These are phyloP conservation scores for Naganishia friedmannii DNA, from an alignment of 768 basidiomycete species.

Conservation along the genomic window DNA sequence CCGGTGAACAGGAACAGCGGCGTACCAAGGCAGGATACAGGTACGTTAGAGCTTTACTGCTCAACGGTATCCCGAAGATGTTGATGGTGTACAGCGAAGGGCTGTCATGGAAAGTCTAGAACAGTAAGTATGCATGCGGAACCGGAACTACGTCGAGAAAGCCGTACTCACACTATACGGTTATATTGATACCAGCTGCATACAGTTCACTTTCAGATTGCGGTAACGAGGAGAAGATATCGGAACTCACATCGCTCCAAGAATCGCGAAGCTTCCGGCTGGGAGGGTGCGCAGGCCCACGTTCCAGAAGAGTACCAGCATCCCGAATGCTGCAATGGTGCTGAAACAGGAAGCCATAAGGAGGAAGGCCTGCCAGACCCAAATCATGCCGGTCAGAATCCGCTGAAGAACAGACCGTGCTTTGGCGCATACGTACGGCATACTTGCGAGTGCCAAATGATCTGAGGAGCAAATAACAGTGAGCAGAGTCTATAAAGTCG, in stretches of 20 bases:
- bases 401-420: background rate
- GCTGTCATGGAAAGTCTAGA: background rate
- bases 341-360: conserved; percentile 66
- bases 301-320: conserved; percentile 65
- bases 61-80: conserved; percentile 24
- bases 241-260: conserved; percentile 58
- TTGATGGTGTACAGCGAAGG: conserved; percentile 29
- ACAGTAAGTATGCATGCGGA: background rate
- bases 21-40: conserved; percentile 21
- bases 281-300: conserved; percentile 69
- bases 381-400: background rate
- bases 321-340: conserved; percentile 66
- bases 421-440: conserved; percentile 57
- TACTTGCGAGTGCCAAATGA: conserved; percentile 83
- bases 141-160: background rate
- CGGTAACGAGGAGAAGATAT: background rate
- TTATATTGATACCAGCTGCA: conserved; percentile 11
- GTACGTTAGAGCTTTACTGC: conserved; percentile 23
- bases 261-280: conserved; percentile 68
- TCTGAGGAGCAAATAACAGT: conserved; percentile 26
- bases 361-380: conserved; percentile 66
- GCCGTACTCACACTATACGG: conserved; percentile 15
- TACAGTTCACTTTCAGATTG: background rate
- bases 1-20: background rate
- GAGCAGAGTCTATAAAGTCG: background rate